Base-by-base conservation (phyloP, 371 early-diverging fungal genomes). In the Syncephalis plumigaleata region DNA sequence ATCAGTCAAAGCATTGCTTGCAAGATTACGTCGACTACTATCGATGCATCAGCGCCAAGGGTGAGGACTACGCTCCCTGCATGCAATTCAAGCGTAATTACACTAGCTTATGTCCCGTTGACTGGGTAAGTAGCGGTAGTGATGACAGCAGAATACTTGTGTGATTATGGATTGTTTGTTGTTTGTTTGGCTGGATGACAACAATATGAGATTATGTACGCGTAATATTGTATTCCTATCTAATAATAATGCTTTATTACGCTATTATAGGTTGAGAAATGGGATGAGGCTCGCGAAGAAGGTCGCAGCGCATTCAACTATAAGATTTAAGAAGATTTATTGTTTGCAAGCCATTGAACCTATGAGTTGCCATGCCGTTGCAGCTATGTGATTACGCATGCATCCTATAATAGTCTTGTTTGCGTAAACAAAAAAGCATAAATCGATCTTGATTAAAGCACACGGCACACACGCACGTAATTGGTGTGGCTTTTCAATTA, bases 1-100 rank as follows among this genome's bases (percentile, higher is more conserved):
- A 93, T 76, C 90, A 91, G 77, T 85, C 86, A 75, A 90, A 82
- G 82, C 79, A 72, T 70, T 82, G 84, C 71, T 84, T 89, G 90
- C 94, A 93, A 72, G 86, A 88, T 75, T 93, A 91, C 66, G 81
- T 79, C 47, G 92, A 93, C 68, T 90, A 87, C 76, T 68, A 72
- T 79, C 85, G 85, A 64, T 86, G 85, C 58, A 70, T 81, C 42
- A 65, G 66, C 44, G 74, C 78, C 52, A 86, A 86, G 71, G 92
- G 95, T 58, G 91, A 90, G 63, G 91, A 90, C 51, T 87, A 68
- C 57, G 67, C 70, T 26, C 82, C 86, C 22, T 94, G 95, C 81
- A 66, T 78, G 60, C 79, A 82, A 60, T 92, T 94, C 67, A 65
- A 65, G 60, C 65, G 56, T 54, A 75, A 77, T 44, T 94, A 74